Evolutionary conservation across 176 grass and related monocot species (phyloP), one percentile per base, ranked within the genome.

Genomic region (Carex littledalei): DNA sequence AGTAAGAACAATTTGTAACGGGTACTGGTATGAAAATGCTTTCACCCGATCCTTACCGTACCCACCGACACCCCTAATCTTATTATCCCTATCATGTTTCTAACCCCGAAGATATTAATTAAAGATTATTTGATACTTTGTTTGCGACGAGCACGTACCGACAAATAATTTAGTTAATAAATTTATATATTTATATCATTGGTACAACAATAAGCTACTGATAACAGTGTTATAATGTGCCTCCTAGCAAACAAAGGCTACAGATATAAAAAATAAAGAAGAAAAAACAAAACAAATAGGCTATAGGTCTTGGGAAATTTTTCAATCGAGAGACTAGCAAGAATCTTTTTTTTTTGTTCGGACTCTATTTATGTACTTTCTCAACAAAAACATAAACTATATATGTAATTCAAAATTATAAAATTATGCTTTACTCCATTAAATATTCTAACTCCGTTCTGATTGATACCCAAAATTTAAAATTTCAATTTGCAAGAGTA

Each of bases 111-210:
- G n/a, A 79, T 79, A 82, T 63, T 43, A 49, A 47, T 8, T 49
- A 66, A 66, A 63, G 37, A 15, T 12, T 65, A 61, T 82, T 82
- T 82, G 35, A 24, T 75, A 54, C n/a, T 82, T 82, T 66, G 26
- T 83, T 83, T 83, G 80, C 39, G 41, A 83, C 58, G 14, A 83
- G 31, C 22, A 77, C 5, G 37, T 39, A 39, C 49, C 13, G 11
- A 76, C 72, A 52, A 49, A 16, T 2, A 29, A 76, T 29, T 54
- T 76, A 31, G 18, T 13, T 76, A 76, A 74, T 64, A 35, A 68
- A 17, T 68, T 15, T 54, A 76, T 24, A 54, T 76, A 53, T 18
- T 69, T 41, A 20, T 18, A 69, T 41, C 17, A 69, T 18, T 69
- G 15, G 34, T 41, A 41, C 67, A 39, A 41, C 67, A 39, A 39